Base-by-base conservation (phyloP, 805 yeast genomes). In the Saturnispora silvae region DNA sequence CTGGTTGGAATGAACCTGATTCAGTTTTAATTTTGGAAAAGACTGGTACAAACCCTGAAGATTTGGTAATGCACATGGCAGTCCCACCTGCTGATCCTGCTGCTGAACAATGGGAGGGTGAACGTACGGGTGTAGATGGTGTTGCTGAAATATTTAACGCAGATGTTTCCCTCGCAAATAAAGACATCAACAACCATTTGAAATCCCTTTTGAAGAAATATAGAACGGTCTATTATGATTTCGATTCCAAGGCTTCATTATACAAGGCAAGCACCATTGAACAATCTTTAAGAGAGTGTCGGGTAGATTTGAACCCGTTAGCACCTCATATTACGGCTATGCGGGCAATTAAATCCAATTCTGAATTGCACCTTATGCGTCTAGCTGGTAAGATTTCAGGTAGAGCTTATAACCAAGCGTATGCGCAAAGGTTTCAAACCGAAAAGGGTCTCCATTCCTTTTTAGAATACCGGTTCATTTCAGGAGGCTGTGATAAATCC, bases 21-120 rank as follows among this genome's bases (percentile, higher is more conserved):
- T 74, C 94, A 0, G 70, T 78, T 43, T 71, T 74, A 44, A 55
- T 79, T 8, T 57, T 84, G 31, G 94, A 81, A 47, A 78, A 76
- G 47, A 70, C 75, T 29, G 59, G 63, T 25, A 64, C 65, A 37
- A 11, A 11, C n/a, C 59, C 67, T 40, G 60, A 69, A n/a, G 72
- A 68, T 19, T 72, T 75, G 35, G 54, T 69, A 7, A 72, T 82
- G 45, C 89, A 83, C 48, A 70, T 92, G 79, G 61, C 86, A 34
- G 95, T 89, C 3, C 95, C 86, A 3, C 86, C 85, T 13, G 80
- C 81, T 53, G 81, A 87, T 52, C 70, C 75, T 5, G 67, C 65
- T 34, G 73, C 71, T 17, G 98, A 92, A 59, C 74, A 80, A 45
- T 92, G 99, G 99, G 96, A 89, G 49, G 99, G 99, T 10, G 78